phyloP scores from a whole-genome alignment of 2,329 filamentous ascomycete species.

The Verruconis gallopava region DNA sequence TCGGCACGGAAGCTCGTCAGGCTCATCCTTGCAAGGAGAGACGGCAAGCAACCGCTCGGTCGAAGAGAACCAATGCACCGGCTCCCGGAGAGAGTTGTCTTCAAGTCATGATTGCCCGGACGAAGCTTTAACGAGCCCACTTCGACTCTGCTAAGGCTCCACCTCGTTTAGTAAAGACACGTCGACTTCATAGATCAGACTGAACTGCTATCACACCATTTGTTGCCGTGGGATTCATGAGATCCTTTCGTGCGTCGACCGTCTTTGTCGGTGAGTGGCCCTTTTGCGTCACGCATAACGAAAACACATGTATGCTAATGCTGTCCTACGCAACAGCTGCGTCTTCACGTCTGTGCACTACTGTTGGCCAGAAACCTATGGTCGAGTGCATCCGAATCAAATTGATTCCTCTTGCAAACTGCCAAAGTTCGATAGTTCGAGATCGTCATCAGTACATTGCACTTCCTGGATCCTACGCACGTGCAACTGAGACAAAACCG shows the following conservation, averaged over 20 bases:
- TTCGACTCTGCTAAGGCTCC: too few species aligned
- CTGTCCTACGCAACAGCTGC: not conserved
- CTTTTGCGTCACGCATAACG: not conserved
- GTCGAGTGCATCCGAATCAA: not conserved
- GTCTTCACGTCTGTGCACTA: not conserved
- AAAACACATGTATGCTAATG: not conserved
- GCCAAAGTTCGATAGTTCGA: not conserved
- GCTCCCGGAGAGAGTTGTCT: not conserved
- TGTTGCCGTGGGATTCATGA: too few species aligned
- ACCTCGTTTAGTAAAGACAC: too few species aligned
- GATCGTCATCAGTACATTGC: not conserved
- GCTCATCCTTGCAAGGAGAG: not conserved
- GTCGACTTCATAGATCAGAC: too few species aligned
- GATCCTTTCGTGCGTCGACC: too few species aligned
- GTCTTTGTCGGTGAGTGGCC: not conserved
- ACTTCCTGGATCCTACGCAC: not conserved
- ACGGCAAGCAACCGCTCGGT: not conserved
- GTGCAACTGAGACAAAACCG: not conserved
- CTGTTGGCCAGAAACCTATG: not conserved
- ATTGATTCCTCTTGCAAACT: slow-evolving; percentile 1
- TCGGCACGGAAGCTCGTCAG: not conserved
- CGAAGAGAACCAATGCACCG: not conserved
- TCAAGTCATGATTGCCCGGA: not conserved
- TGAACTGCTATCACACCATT: too few species aligned
- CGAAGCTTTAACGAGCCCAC: not conserved